Evolutionary conservation across 169 alveolate genomes (phyloP).

Genomic region (Plasmodium cynomolgi): DNA sequence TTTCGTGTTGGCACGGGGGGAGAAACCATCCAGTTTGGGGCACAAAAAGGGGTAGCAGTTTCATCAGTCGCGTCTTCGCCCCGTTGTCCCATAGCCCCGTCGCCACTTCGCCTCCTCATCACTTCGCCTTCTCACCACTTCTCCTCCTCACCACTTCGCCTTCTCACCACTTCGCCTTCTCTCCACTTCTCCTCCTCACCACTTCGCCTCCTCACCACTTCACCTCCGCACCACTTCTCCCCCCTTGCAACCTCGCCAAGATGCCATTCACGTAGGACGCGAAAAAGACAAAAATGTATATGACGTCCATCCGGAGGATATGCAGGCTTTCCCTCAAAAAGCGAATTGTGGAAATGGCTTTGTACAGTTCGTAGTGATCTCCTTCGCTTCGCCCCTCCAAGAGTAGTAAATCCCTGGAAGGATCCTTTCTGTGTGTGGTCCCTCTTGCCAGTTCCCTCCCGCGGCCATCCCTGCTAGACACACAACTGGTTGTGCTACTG

Average conservation of each 20-base stretch:
- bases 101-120: background rate
- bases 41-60: background rate
- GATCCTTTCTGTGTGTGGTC: background rate
- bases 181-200: background rate
- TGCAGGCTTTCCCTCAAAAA: conserved; percentile 3
- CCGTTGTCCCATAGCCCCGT: background rate
- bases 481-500: background rate
- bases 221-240: no score
- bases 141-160: background rate
- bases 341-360: conserved; percentile 26
- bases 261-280: conserved; percentile 19
- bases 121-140: background rate
- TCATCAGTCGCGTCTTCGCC: background rate
- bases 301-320: conserved; percentile 37
- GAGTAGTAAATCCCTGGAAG: background rate
- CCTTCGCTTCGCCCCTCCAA: background rate
- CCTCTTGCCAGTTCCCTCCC: background rate
- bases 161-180: no score
- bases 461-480: background rate
- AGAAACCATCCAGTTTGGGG: background rate
- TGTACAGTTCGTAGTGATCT: background rate
- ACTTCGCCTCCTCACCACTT: no score
- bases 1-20: background rate
- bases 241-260: conserved; percentile 7
- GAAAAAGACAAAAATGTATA: conserved; percentile 51